Percentiles rank a stretch among this genome's conserved stretches.
Conservation (phyloP, 495 filamentous ascomycete genomes). For the Neurospora cerealis region DNA sequence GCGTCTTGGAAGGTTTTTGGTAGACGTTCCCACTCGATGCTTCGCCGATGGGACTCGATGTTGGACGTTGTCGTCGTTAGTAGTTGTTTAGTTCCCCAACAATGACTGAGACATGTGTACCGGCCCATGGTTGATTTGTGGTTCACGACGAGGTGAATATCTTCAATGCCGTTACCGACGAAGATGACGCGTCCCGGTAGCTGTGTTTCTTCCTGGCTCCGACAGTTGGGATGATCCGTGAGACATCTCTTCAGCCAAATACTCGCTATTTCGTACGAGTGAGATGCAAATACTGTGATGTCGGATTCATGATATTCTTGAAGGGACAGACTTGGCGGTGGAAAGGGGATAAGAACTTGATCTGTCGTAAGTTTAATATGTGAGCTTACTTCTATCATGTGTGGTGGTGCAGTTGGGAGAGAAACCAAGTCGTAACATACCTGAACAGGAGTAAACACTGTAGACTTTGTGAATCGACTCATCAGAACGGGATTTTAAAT, state of each 20-base stretch:
- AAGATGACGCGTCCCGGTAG: not conserved
- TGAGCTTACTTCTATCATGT: too few relatives aligned
- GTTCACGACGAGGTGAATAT: not conserved
- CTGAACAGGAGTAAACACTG: too few relatives aligned
- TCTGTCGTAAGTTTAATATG: too few relatives aligned
- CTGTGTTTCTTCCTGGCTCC: accelerated
- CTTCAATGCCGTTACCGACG: not conserved
- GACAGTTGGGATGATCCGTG: not conserved
- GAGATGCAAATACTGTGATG: too few relatives aligned
- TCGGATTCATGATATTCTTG: too few relatives aligned
- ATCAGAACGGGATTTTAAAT: too few relatives aligned
- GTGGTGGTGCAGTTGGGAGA: too few relatives aligned
- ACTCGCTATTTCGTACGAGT: too few relatives aligned
- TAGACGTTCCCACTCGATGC: accelerated
- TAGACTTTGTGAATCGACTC: too few relatives aligned
- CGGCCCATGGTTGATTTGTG: not conserved
- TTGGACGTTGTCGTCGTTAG: not conserved
- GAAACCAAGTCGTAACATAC: too few relatives aligned
- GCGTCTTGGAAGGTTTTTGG: slow-evolving; percentile 1
- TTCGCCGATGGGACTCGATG: not conserved
- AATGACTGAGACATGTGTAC: not conserved
- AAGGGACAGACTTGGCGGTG: too few relatives aligned
- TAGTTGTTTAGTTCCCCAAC: not conserved
- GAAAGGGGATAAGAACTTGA: too few relatives aligned
- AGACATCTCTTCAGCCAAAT: not conserved